Evolutionary conservation across 2,329 filamentous ascomycete genomes (phyloP), one percentile per base, ranked within the genome.

Genomic region (Fusarium nematophilum): DNA sequence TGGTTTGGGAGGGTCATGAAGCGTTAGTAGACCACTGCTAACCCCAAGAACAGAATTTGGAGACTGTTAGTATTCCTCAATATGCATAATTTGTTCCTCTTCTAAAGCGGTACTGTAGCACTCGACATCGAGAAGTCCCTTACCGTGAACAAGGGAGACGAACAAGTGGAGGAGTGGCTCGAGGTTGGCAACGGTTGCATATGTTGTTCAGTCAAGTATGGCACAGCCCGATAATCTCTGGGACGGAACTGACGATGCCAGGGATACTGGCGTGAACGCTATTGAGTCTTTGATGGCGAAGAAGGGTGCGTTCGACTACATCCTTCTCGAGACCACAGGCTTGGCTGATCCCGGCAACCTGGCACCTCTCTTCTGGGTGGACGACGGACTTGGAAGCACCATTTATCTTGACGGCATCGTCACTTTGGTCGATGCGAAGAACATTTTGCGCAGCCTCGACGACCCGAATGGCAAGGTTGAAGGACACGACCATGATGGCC

Each of bases 361-460:
- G 45, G 95, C 95, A 1, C 95, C 95, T 1, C 79, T 98, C 11
- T 99, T 99, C 78, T 99, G 95, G 95, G 89, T 99, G 21, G 95
- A 99, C 68, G 94, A 98, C 64, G 95, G 93, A 1, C 84, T 99
- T 3, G 94, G 93, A 7, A 97, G 93, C 75, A 93, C 90, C 30
- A 97, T 99, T 68, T 99, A 96, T 74, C 86, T 99, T 0, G 95
- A 99, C 71, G 95, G 95, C 2, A 97, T 99, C 52, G 93, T 98
- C 39, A 98, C 95, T 0, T 81, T 99, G 2, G 92, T 99, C 15
- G 95, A 99, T 73, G 94, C 93, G 26, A 96, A 95, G 78, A 97
- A 98, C 69, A 90, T 99, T 17, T 75, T 96, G 4, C 87, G 84
- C 61, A 91, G 87, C 67, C 83, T 99, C 3, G 91, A 97, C 61